Evolutionary conservation across 768 basidiomycete genomes (phyloP), one percentile per base, ranked within the genome.

Genomic region (Mycena polygramma): DNA sequence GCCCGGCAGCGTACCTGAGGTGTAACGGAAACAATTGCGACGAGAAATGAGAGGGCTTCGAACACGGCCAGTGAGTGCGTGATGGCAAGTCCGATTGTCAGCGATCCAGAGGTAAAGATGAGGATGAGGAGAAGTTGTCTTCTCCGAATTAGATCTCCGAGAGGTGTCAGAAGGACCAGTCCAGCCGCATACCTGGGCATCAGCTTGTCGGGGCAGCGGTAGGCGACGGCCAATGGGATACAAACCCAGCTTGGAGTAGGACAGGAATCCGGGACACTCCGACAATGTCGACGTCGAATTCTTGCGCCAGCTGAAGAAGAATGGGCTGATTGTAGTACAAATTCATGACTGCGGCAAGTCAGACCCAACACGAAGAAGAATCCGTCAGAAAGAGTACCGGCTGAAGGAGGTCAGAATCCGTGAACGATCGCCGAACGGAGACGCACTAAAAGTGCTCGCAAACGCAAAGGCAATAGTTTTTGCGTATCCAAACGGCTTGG

Each of bases 81-180:
- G 26, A 89, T 54, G 0, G 86, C 82, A 9, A 90, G 80, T 0
- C 86, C 90, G 59, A 91, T 83, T 0, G 88, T 85, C 6, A 92
- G 79, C 1, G 81, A 67, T 0, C 82, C 81, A 0, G 86, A 83
- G 35, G 79, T 46, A 8, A 81, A 70, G 30, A 88, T 78, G 35
- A 90, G 76, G 2, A 83, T 63, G 36, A 92, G 78, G 19, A 87
- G 78, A 2, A 92, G 79, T 20, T 84, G 85, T 22, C 91, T 82
- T 26, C 91, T 78, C n/a, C 87, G 85, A 26, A 91, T 83, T 22
- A 91, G 82, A 76, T 92, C 91, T 26, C 91, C 91, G 0, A 90
- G 79, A 0, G 91, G 90, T 0, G 87, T 83, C 65, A 92, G 82
- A 64, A 91, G 75, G 6, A 91, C 69, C 19, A 90, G 81, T 0